Conservation (phyloP, 2,329 filamentous ascomycete genomes). For the Dryadomyces quercivorus region DNA sequence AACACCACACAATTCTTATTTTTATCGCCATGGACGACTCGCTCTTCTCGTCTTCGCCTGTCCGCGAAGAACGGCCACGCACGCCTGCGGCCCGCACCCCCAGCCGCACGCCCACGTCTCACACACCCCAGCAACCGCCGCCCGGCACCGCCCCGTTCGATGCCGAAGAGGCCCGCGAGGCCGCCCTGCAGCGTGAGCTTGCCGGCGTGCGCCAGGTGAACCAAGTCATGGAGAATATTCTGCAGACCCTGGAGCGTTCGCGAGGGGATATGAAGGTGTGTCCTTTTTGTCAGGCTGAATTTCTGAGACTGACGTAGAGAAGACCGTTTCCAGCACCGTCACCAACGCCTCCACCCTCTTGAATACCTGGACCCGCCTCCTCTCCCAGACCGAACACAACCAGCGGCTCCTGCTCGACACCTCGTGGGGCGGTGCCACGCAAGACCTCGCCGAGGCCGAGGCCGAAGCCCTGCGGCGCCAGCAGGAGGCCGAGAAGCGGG, state of each 20-base stretch:
- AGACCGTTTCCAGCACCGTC: conserved; percentile 80
- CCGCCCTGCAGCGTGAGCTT: conserved; percentile 64
- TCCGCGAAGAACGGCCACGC: conserved; percentile 22
- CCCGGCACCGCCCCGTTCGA: conserved; percentile 33
- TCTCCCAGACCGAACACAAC: conserved; percentile 96
- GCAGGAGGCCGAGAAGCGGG: conserved; percentile 65
- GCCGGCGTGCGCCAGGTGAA: conserved; percentile 80
- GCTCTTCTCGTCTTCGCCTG: conserved; percentile 14
- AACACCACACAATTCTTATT: background rate
- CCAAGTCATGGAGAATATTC: conserved; percentile 67
- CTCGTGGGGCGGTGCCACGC: conserved; percentile 76
- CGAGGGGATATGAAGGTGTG: conserved; percentile 58
- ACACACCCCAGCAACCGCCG: conserved; percentile 20
- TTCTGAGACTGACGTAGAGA: background rate
- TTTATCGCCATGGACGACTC: conserved; percentile 12
- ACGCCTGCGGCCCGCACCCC: conserved; percentile 34
- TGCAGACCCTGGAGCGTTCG: conserved; percentile 58
- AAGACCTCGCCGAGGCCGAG: conserved; percentile 80
- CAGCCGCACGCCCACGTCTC: background rate
- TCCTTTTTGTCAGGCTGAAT: conserved; percentile 29
- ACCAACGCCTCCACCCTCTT: conserved; percentile 78
- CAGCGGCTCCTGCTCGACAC: conserved; percentile 83
- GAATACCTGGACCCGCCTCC: conserved; percentile 89
- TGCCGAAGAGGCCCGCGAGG: conserved; percentile 57
- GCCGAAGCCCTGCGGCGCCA: conserved; percentile 45